A percentile compares a stretch with the other conserved stretches of the same genome.
These are phyloP conservation scores for Pythium phragmitis DNA, from an alignment of 352 stramenopile species.

Conservation along the genomic window DNA sequence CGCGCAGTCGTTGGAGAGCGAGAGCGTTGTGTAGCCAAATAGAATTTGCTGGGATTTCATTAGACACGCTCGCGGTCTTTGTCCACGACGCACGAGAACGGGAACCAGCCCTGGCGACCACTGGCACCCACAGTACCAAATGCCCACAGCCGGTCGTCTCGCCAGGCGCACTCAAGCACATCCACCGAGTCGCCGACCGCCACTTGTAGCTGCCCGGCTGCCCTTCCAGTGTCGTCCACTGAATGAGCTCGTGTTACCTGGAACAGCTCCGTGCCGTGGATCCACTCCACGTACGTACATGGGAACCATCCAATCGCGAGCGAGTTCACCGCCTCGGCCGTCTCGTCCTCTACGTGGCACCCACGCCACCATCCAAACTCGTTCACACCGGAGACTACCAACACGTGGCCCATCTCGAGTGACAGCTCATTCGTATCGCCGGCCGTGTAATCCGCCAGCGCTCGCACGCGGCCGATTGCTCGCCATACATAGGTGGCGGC, in stretches of 20 bases:
- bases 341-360: background rate
- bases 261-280: conserved; percentile 9
- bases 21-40: conserved; percentile 26
- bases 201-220: conserved; percentile 1
- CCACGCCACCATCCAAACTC: conserved; percentile 49
- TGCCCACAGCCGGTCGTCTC: conserved; percentile 26
- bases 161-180: conserved; percentile 28
- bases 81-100: conserved; percentile 25
- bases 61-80: background rate
- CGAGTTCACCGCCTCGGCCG: background rate
- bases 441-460: conserved; percentile 34
- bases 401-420: conserved; percentile 25
- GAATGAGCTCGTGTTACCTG: background rate
- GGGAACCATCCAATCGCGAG: conserved; percentile 40
- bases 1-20: conserved; percentile 5
- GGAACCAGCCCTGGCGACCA: conserved; percentile 29
- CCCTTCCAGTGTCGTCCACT: background rate
- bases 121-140: conserved; percentile 3
- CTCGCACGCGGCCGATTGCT: conserved; percentile 31
- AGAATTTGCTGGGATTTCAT: background rate
- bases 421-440: conserved; percentile 34
- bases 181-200: conserved; percentile 18
- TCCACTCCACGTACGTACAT: conserved; percentile 51
- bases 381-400: conserved; percentile 41
- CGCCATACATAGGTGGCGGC: conserved; percentile 2